A percentile compares a stretch with the other conserved stretches of the same genome.
phyloP scores from a whole-genome alignment of 2,329 filamentous ascomycete species.

The Ophiostoma novo-ulmi region DNA sequence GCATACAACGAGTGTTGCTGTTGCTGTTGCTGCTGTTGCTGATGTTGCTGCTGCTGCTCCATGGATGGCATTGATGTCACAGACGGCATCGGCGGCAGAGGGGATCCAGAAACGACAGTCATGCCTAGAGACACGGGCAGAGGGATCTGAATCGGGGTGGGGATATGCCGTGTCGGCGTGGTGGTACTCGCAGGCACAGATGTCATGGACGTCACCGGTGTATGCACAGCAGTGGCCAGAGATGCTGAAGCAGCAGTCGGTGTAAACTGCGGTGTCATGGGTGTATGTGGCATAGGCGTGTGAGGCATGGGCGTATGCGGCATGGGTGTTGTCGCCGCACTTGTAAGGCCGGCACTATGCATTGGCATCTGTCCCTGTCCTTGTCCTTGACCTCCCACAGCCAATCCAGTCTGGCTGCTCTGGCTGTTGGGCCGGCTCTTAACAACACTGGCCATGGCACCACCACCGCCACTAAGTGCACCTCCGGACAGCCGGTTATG shows the following conservation, averaged over 20 bases:
- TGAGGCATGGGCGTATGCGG: constrained; percentile 35
- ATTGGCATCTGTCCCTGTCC: constrained; percentile 26
- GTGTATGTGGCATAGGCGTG: constrained; percentile 28
- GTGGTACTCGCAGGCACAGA: neutral
- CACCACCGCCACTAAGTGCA: neutral
- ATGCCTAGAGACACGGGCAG: constrained; percentile 20
- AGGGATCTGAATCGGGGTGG: constrained; percentile 15
- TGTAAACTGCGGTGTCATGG: constrained; percentile 44
- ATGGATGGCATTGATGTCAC: constrained; percentile 15
- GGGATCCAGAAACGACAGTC: constrained; percentile 11
- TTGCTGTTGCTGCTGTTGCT: constrained; percentile 24
- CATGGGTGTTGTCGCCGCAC: constrained; percentile 1
- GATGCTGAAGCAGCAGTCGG: constrained; percentile 29
- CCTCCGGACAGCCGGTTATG: constrained; percentile 42
- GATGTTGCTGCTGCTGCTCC: constrained; percentile 22
- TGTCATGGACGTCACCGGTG: constrained; percentile 4
- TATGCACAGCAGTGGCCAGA: neutral
- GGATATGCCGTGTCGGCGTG: constrained; percentile 6
- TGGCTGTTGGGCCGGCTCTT: constrained; percentile 20
- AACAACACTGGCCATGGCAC: neutral
- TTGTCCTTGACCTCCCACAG: constrained; percentile 27
- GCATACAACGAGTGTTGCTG: constrained; percentile 25
- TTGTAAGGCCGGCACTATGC: constrained; percentile 36
- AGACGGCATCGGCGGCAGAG: neutral
- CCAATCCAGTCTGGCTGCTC: neutral